Conservation (phyloP, 345 rosid species). For the Aquilaria malaccensis region DNA sequence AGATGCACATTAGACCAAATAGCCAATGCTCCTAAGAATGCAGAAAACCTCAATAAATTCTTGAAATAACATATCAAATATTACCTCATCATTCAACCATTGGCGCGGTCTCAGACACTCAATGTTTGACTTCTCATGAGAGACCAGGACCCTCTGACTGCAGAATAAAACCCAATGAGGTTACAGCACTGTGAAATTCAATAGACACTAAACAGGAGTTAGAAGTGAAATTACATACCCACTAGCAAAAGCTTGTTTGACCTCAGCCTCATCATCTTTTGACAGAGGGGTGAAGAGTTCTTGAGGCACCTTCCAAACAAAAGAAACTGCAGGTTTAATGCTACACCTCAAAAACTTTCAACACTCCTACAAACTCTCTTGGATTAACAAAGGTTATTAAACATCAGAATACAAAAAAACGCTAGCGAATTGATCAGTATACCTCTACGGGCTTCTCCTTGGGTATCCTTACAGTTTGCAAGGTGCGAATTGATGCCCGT, state of each 20-base stretch:
- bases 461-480: constrained; percentile 38
- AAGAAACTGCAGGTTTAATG: no score
- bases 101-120: constrained; percentile 69
- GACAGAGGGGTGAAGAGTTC: constrained; percentile 73
- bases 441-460: constrained; percentile 37
- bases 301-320: constrained; percentile 33
- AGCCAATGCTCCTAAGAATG: background rate
- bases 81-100: constrained; percentile 99
- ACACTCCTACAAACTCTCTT: background rate
- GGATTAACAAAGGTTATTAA: constrained; percentile 1
- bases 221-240: constrained; percentile 32
- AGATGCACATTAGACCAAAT: constrained; percentile 15
- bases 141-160: constrained; percentile 57
- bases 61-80: constrained; percentile 7
- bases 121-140: constrained; percentile 57
- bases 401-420: background rate
- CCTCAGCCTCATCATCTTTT: constrained; percentile 58
- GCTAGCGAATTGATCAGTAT: background rate
- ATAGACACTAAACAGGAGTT: constrained; percentile 5
- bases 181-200: constrained; percentile 9
- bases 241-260: constrained; percentile 43
- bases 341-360: no score
- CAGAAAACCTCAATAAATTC: background rate
- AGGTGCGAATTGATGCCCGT: constrained; percentile 24
- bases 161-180: constrained; percentile 13